Percentiles rank a stretch among this genome's conserved stretches.
Evolutionary conservation across 1,284 basidiomycete species (phyloP).

Genomic region (Trametes pubescens): DNA sequence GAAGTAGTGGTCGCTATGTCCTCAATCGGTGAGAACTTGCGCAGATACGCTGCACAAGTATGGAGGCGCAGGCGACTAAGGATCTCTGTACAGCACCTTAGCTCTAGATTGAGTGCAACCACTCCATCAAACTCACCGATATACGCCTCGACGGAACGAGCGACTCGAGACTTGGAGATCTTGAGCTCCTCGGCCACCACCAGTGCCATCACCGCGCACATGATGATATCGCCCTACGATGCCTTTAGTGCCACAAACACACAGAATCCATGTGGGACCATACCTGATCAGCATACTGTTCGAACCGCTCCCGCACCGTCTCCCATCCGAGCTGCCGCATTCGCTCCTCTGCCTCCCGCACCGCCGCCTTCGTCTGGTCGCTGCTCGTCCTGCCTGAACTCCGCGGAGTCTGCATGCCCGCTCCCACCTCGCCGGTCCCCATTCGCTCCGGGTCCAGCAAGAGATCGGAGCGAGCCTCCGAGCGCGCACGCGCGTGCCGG

Average conservation of each 20-base stretch:
- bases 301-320: constrained; percentile 62
- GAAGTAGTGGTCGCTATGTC: constrained; percentile 59
- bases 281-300: constrained; percentile 70
- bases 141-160: constrained; percentile 72
- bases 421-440: not conserved
- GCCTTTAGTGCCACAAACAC: constrained; percentile 1
- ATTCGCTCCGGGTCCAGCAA: constrained; percentile 17
- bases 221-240: constrained; percentile 76
- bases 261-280: constrained; percentile 18
- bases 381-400: constrained; percentile 32
- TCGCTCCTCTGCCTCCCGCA: constrained; percentile 59
- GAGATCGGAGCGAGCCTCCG: constrained; percentile 31
- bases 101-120: constrained; percentile 1
- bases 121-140: constrained; percentile 56
- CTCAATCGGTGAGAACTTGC: constrained; percentile 64
- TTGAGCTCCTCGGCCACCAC: constrained; percentile 64
- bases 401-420: constrained; percentile 14
- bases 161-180: constrained; percentile 51
- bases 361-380: constrained; percentile 50
- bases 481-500: constrained; percentile 28
- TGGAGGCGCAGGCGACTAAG: constrained; percentile 67
- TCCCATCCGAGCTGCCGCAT: constrained; percentile 64
- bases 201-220: constrained; percentile 73
- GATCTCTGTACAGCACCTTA: constrained; percentile 53
- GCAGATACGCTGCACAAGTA: constrained; percentile 71